Percentiles rank a stretch among this genome's conserved stretches.
Evolutionary conservation across 1,139 yeast genomes (phyloP).

Genomic region (Suhomyces kunorum): DNA sequence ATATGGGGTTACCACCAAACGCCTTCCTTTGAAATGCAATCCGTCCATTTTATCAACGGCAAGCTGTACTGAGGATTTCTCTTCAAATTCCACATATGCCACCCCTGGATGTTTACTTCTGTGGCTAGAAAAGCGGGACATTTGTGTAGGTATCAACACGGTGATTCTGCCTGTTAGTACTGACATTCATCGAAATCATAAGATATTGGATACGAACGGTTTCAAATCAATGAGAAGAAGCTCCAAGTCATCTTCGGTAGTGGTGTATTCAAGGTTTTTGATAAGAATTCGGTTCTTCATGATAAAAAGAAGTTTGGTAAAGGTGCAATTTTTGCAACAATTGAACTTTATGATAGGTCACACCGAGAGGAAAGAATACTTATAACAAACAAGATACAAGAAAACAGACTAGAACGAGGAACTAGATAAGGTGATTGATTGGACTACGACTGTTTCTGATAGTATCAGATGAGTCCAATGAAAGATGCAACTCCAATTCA

Average conservation of each 20-base stretch:
- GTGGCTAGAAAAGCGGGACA: constrained; percentile 39
- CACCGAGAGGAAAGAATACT: too few relatives aligned
- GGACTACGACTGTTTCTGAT: too few relatives aligned
- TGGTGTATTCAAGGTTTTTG: constrained; percentile 53
- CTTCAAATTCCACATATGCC: background rate
- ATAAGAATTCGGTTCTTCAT: constrained; percentile 35
- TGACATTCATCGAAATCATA: too few relatives aligned
- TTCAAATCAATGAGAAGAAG: background rate
- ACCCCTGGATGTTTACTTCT: background rate
- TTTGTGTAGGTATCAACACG: constrained; percentile 56
- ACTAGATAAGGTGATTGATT: too few relatives aligned
- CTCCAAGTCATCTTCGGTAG: constrained; percentile 54
- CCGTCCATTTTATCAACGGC: background rate
- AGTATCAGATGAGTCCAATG: too few relatives aligned
- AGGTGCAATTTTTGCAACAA: constrained; percentile 2
- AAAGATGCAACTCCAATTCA: too few relatives aligned
- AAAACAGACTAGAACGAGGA: too few relatives aligned
- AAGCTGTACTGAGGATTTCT: background rate
- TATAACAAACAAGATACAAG: too few relatives aligned
- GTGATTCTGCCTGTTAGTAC: constrained; percentile 26
- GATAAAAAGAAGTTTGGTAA: background rate
- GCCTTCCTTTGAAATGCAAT: background rate
- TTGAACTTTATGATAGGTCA: constrained; percentile 3
- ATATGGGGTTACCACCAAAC: background rate
- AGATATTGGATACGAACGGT: constrained; percentile 30